Percentiles rank a stretch among this genome's conserved stretches.
These are phyloP conservation scores for Colletotrichum orchidophilum DNA, from an alignment of 2,329 filamentous ascomycete species.

Conservation along the genomic window DNA sequence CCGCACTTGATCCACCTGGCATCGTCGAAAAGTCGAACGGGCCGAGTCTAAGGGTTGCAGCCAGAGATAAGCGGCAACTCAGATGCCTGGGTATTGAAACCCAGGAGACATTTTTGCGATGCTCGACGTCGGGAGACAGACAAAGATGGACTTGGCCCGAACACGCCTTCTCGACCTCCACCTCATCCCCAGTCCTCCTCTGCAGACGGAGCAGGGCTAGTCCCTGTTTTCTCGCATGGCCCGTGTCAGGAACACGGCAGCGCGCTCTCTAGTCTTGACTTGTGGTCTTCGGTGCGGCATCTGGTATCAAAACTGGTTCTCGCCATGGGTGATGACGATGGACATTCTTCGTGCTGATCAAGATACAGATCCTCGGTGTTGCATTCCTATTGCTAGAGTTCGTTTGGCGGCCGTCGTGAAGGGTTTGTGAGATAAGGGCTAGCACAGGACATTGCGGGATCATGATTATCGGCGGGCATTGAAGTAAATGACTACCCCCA, in stretches of 20 bases:
- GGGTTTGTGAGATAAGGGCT: conserved; percentile 10
- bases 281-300: neutral
- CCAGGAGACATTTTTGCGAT: neutral
- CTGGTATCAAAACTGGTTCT: neutral
- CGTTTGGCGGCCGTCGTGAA: neutral
- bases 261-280: neutral
- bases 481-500: neutral
- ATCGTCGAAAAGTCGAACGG: neutral
- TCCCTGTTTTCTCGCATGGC: conserved; percentile 23
- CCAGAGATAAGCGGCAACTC: neutral
- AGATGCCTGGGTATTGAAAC: neutral
- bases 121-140: neutral
- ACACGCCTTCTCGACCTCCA: neutral
- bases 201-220: conserved; percentile 18
- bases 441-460: neutral
- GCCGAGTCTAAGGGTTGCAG: neutral
- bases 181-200: neutral
- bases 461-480: neutral
- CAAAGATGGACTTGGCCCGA: neutral
- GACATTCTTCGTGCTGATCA: neutral
- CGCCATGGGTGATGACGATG: neutral
- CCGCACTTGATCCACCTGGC: neutral
- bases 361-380: neutral
- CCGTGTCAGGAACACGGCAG: conserved; percentile 15
- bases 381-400: neutral